Evolutionary conservation across 805 yeast species (phyloP).

Genomic region (Brettanomyces bruxellensis): DNA sequence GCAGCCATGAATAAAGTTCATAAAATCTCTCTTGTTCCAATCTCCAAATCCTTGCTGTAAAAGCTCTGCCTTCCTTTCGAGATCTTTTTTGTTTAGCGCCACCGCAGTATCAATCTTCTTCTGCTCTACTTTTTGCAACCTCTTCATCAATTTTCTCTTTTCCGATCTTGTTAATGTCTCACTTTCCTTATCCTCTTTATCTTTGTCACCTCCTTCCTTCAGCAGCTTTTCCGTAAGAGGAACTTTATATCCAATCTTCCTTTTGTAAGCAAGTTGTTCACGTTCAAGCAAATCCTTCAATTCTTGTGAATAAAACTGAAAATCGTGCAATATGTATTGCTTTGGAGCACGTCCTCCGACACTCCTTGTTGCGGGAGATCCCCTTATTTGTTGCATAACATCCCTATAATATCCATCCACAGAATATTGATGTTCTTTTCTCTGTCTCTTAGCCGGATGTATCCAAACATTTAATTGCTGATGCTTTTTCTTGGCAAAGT

Average conservation of each 20-base stretch:
- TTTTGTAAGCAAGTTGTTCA: conserved; percentile 58
- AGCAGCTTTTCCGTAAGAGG: conserved; percentile 28
- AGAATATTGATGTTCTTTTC: conserved; percentile 71
- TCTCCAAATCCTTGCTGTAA: conserved; percentile 50
- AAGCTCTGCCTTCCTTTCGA: conserved; percentile 39
- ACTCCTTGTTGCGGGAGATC: conserved; percentile 30
- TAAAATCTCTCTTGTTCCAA: conserved; percentile 72
- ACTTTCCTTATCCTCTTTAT: conserved; percentile 29
- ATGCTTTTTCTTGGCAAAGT: conserved; percentile 54
- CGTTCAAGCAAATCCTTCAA: conserved; percentile 45
- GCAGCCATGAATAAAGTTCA: conserved; percentile 59
- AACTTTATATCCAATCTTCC: conserved; percentile 48
- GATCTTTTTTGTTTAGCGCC: conserved; percentile 59
- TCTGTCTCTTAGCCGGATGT: conserved; percentile 65
- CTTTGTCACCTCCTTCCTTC: conserved; percentile 48
- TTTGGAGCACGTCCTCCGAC: conserved; percentile 52
- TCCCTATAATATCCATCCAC: conserved; percentile 72
- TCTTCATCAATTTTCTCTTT: conserved; percentile 15
- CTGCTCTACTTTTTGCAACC: conserved; percentile 39
- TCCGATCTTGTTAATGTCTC: conserved; percentile 8
- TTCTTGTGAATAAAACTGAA: conserved; percentile 59
- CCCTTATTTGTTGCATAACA: conserved; percentile 37
- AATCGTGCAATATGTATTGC: conserved; percentile 54
- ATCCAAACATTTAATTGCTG: conserved; percentile 48
- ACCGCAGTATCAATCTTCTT: conserved; percentile 43